Conservation (phyloP, 768 basidiomycete species). For the Macrolepiota fuliginosa region DNA sequence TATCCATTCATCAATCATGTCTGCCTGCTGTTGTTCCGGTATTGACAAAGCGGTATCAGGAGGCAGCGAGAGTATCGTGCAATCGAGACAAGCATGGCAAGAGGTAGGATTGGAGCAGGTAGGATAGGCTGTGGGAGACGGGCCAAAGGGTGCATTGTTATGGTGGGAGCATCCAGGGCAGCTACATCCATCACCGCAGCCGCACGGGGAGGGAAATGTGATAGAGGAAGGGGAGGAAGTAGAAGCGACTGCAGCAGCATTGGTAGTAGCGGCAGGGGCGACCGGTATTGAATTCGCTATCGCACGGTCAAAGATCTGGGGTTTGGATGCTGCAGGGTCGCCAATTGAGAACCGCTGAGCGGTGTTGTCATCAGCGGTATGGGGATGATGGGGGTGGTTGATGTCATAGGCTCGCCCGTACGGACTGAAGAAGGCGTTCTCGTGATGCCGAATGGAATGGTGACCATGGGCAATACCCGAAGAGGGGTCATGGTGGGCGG, state of each 20-base stretch:
- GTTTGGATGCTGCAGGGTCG: slow-evolving; percentile 18
- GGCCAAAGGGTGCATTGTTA: slow-evolving; percentile 29
- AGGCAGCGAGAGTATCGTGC: slow-evolving; percentile 52
- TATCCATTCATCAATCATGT: slow-evolving; percentile 64
- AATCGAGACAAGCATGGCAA: slow-evolving; percentile 56
- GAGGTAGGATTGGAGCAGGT: slow-evolving; percentile 35
- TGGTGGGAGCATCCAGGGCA: slow-evolving; percentile 68
- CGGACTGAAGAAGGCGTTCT: slow-evolving; percentile 54
- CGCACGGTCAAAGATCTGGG: slow-evolving; percentile 24
- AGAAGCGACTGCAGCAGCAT: neutral
- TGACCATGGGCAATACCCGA: slow-evolving; percentile 40
- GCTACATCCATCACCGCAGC: slow-evolving; percentile 60
- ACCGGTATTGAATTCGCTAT: slow-evolving; percentile 17
- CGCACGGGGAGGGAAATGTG: slow-evolving; percentile 49
- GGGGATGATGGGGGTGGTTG: slow-evolving; percentile 27
- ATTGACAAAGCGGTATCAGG: slow-evolving; percentile 39
- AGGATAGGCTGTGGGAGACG: slow-evolving; percentile 33
- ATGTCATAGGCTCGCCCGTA: slow-evolving; percentile 67
- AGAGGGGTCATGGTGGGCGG: slow-evolving; percentile 44
- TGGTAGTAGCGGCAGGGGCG: slow-evolving; percentile 6
- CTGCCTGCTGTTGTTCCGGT: slow-evolving; percentile 39
- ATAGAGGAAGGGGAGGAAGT: no score
- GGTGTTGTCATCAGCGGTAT: slow-evolving; percentile 21
- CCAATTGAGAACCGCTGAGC: slow-evolving; percentile 17
- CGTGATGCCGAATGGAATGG: slow-evolving; percentile 41